Evolutionary conservation across 164 flowering plant genomes (phyloP).

Genomic region (Liriodendron chinense): DNA sequence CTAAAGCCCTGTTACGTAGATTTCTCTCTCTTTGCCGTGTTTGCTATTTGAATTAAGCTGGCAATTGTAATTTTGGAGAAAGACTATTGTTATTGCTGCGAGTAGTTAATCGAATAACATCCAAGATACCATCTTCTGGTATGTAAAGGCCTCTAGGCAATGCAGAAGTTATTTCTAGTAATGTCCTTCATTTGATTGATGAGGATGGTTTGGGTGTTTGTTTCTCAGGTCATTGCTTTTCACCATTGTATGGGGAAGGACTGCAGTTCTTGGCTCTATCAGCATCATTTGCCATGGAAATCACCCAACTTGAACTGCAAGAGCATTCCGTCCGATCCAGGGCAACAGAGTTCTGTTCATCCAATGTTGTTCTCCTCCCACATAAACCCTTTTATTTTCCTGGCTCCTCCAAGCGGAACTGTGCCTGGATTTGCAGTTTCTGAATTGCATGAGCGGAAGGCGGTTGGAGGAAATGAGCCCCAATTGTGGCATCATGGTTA

Average conservation of each 20-base stretch:
- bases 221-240: slow-evolving; percentile 29
- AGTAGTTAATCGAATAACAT: slow-evolving; percentile 16
- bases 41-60: slow-evolving; percentile 38
- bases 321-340: slow-evolving; percentile 20
- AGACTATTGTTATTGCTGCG: slow-evolving; percentile 19
- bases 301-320: slow-evolving; percentile 34
- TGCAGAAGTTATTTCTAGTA: not conserved
- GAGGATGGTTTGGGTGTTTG: not conserved
- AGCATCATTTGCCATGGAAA: slow-evolving; percentile 34
- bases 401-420: slow-evolving; percentile 24
- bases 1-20: slow-evolving; percentile 97
- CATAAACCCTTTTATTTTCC: not conserved
- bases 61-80: slow-evolving; percentile 27
- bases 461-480: slow-evolving; percentile 21
- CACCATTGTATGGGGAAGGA: slow-evolving; percentile 51
- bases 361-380: slow-evolving; percentile 5
- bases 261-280: slow-evolving; percentile 39
- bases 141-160: slow-evolving; percentile 3
- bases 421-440: slow-evolving; percentile 26
- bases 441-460: slow-evolving; percentile 18
- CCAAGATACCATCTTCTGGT: slow-evolving; percentile 30
- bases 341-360: slow-evolving; percentile 15
- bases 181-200: not conserved
- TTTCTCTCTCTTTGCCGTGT: slow-evolving; percentile 6
- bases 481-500: slow-evolving; percentile 47